Base-by-base conservation (phyloP, 208 protist genomes). In the Trypanosoma avium region DNA sequence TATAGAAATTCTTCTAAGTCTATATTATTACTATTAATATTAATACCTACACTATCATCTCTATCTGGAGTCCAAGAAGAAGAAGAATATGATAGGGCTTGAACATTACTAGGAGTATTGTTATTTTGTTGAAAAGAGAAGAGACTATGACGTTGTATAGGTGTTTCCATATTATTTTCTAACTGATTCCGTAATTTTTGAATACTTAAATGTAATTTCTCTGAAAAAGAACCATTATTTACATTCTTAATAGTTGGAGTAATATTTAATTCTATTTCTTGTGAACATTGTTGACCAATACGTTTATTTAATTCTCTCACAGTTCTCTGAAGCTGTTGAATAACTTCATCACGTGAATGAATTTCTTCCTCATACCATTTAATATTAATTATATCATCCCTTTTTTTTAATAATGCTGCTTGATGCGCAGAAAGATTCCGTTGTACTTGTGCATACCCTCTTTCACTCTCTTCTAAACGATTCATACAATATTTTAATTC, bases 1-100 rank as follows among this genome's bases (percentile, higher is more conserved):
- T 10, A 21, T 15, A 67, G 61, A 60, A 67, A 67, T 8, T 52
- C 52, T 40, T 58, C 38, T 52, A 67, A 21, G n/a, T n/a, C n/a
- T n/a, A n/a, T n/a, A n/a, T n/a, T n/a, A n/a, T n/a, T n/a, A n/a
- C n/a, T n/a, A n/a, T n/a, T n/a, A n/a, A n/a, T n/a, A 53, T 50
- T 52, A 9, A 38, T 19, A 52, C 27, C 30, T 0, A 49, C 24
- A 13, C 27, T 53, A 27, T 43, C 46, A 8, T 6, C 27, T 10
- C 30, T 22, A 26, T 29, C 46, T 27, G 13, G 15, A 12, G 5
- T 22, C 58, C 32, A 52, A 30, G 46, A 29, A 27, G 30, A 63
- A 30, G 30, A 50, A 10, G 30, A n/a, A n/a, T n/a, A 30, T 19
- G 38, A 26, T 29, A 19, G 21, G 13, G 12, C n/a, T 36, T 29